Base-by-base conservation (phyloP, 176 grass and related monocot genomes). In the Thinopyrum elongatum region DNA sequence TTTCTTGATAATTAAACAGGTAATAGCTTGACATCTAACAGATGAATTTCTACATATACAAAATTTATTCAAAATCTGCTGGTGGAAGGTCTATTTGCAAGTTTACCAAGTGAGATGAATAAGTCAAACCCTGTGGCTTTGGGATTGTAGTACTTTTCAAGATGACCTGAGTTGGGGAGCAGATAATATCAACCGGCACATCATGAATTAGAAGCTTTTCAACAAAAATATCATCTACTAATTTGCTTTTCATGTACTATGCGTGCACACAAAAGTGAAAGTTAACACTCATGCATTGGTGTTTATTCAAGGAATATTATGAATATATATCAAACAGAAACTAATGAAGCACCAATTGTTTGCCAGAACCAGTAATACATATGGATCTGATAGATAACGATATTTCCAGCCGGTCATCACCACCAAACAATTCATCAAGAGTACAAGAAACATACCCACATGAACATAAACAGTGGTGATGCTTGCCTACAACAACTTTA, bases 171-270 rank as follows among this genome's bases (percentile, higher is more conserved):
- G 89, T 98, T 34, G 93, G 93, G 51, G 93, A 95, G 91, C 95
- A 98, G 72, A 98, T 83, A 76, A 95, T 94, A 69, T 95, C 89
- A 58, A 98, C 91, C 0, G 91, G 93, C 29, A 98, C 93, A 90
- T 98, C 95, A 84, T 98, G 95, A 86, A 95, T 63, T 83, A 98
- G 76, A 27, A 98, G 88, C 81, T 98, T 98, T 65, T 94, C 91
- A 28, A 92, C 89, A 77, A 87, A 91, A 63, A 98, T 95, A 74
- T 89, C 93, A 87, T 92, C 77, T 83, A 94, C 95, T 80, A 98
- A 87, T 89, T 89, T 98, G 95, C 70, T 89, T 95, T 86, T 98
- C 95, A 80, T 98, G 93, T 64, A 98, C 93, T 98, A 80, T 35
- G 84, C 35, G 25, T 67, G 30, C 58, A 59, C 5, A 86, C 51